Evolutionary conservation across 148 eudicot species (phyloP), one percentile per base, ranked within the genome.

Genomic region (Persicaria tinctoria): DNA sequence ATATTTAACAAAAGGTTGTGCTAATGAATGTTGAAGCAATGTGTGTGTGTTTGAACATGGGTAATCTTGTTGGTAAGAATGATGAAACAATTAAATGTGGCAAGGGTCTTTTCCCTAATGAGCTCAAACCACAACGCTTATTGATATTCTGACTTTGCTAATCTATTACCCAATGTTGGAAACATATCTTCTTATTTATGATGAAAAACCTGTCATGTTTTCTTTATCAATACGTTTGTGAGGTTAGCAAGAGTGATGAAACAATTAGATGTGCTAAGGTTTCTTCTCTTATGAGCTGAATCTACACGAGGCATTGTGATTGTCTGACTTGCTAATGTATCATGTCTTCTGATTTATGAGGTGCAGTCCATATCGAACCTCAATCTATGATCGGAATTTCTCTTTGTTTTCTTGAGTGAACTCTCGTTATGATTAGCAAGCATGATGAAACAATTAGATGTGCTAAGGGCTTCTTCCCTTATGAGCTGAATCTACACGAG

Each of bases 361-460:
- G 41, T 32, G 41, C 41, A 32, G 41, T 2, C 41, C 41, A 32
- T 32, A 2, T 1, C 41, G 3, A 32, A 32, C 41, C 41, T 32
- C 0, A 32, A 32, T 32, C 0, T 32, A 1, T 32, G 41, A 32
- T 32, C 0, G 41, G 41, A 32, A 32, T 32, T 32, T 32, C 41
- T 32, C 41, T 32, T 32, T 32, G 41, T 32, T 32, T 32, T 32
- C 41, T 32, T 1, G 41, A 32, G 41, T 32, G 41, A 32, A 32
- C 41, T 32, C 41, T 32, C 3, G 41, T 32, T 32, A 32, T 32
- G 41, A 32, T 32, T 88, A 11, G 32, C 69, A 63, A 9, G 87
- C 46, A 82, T 79, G 85, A 85, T 73, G 85, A 82, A 6, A 75
- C 75, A 69, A 73, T 85, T 82, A 76, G 72, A 79, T 78, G 76